These are phyloP conservation scores for Trifolium subterraneum DNA, from an alignment of 306 rosid genomes.

Conservation along the genomic window DNA sequence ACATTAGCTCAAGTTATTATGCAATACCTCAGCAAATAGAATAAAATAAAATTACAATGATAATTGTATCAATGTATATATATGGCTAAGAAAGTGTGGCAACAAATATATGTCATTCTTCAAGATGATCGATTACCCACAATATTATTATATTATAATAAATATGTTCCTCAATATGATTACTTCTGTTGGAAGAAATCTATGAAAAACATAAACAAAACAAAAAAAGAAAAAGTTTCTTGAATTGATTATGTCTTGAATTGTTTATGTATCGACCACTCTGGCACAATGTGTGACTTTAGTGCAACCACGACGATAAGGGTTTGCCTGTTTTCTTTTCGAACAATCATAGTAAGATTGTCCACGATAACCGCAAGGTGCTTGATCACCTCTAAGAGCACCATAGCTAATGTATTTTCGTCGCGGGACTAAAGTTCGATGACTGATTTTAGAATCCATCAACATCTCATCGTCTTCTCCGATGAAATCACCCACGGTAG, in stretches of 20 bases:
- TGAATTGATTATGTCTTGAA: too few relatives aligned
- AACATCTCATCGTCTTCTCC: conserved; percentile 55
- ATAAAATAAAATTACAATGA: not conserved
- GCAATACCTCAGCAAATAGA: not conserved
- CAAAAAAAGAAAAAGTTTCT: not conserved
- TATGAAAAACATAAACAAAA: too few relatives aligned
- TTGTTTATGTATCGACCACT: not conserved
- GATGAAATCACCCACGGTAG: conserved; percentile 38
- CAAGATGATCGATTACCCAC: not conserved
- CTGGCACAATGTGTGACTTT: conserved; percentile 60
- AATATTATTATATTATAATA: not conserved
- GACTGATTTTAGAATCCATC: conserved; percentile 44
- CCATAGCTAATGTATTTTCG: conserved; percentile 45
- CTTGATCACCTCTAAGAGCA: conserved; percentile 38
- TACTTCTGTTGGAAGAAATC: too few relatives aligned
- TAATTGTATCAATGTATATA: not conserved
- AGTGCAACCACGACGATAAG: conserved; percentile 60
- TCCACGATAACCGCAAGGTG: conserved; percentile 56
- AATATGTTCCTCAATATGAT: too few relatives aligned
- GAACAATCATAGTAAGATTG: conserved; percentile 57
- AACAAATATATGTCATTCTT: conserved; percentile 2
- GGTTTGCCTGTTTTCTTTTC: conserved; percentile 44
- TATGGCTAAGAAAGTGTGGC: not conserved
- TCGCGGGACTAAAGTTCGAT: conserved; percentile 19
- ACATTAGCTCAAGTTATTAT: not conserved